These are phyloP conservation scores for Coemansia sp. DNA, from an alignment of 192 early-diverging fungal species.

Conservation along the genomic window DNA sequence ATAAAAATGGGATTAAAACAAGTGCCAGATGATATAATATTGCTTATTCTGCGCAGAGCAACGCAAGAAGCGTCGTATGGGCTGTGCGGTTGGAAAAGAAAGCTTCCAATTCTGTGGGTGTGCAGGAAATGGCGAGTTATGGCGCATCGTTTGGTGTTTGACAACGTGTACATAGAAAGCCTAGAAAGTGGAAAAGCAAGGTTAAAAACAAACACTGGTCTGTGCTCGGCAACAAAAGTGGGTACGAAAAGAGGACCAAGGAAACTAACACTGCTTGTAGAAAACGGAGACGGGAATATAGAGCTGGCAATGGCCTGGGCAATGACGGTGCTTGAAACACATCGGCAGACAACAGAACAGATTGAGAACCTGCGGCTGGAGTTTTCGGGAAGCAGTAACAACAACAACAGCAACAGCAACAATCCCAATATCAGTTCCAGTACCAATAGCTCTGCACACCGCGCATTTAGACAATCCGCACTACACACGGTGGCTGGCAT, in stretches of 20 bases:
- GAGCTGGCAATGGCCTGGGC: neutral
- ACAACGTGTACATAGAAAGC: neutral
- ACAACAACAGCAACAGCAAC: too few species aligned
- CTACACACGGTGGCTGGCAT: neutral
- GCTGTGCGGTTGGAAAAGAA: constrained; percentile 1
- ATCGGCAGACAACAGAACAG: neutral
- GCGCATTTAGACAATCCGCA: neutral
- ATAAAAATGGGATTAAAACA: neutral
- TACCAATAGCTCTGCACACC: neutral
- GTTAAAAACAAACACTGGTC: neutral
- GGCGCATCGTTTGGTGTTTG: neutral
- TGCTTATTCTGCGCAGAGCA: neutral
- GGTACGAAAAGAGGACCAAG: neutral
- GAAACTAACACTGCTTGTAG: neutral
- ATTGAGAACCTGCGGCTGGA: neutral
- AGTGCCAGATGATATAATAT: neutral
- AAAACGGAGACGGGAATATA: neutral
- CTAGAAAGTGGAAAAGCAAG: neutral
- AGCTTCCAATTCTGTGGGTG: neutral
- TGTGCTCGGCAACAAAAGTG: neutral
- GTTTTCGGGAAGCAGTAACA: neutral
- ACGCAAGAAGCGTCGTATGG: neutral
- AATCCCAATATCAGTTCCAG: neutral
- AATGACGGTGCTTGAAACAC: neutral
- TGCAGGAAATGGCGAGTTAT: neutral